Percentiles rank a stretch among this genome's conserved stretches.
phyloP scores from a whole-genome alignment of 2,329 filamentous ascomycete genomes.

The Endocalyx cinctus region DNA sequence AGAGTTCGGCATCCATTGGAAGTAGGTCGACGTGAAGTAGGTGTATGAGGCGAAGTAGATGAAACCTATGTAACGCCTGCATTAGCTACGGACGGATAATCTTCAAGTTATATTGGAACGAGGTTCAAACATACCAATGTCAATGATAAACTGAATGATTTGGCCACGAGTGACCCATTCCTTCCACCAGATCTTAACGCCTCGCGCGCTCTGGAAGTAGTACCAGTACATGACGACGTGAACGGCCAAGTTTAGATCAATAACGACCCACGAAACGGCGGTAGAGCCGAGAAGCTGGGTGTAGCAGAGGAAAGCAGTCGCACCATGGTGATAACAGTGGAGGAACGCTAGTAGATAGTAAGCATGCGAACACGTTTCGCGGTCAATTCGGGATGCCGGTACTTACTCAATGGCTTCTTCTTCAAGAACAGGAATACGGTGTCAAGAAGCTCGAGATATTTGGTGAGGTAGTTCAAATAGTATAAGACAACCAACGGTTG shows the following conservation, averaged over 20 bases:
- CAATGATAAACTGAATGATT: slow-evolving; percentile 95
- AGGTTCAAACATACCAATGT: slow-evolving; percentile 65
- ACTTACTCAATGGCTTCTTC: slow-evolving; percentile 92
- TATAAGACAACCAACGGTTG: slow-evolving; percentile 89
- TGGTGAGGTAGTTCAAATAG: slow-evolving; percentile 98
- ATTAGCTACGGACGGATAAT: too few relatives aligned
- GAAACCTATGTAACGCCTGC: too few relatives aligned
- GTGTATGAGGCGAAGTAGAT: slow-evolving; percentile 99
- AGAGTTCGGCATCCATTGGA: slow-evolving; percentile 73
- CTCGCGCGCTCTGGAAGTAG: slow-evolving; percentile 98
- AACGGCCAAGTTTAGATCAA: slow-evolving; percentile 85
- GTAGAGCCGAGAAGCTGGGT: slow-evolving; percentile 92
- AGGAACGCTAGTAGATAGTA: slow-evolving; percentile 64
- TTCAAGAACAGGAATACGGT: slow-evolving; percentile 97
- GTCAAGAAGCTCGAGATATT: slow-evolving; percentile 93
- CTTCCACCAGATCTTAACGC: slow-evolving; percentile 98
- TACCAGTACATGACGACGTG: slow-evolving; percentile 99
- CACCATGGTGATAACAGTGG: slow-evolving; percentile 98
- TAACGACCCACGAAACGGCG: slow-evolving; percentile 90
- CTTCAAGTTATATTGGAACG: too few relatives aligned
- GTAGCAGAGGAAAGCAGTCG: slow-evolving; percentile 95
- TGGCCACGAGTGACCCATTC: slow-evolving; percentile 98
- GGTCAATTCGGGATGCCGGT: neutral
- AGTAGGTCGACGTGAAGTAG: slow-evolving; percentile 93
- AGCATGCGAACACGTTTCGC: slow-evolving; percentile 1